These are phyloP conservation scores for Hyphodiscus hymeniophilus DNA, from an alignment of 495 filamentous ascomycete species.

Conservation along the genomic window DNA sequence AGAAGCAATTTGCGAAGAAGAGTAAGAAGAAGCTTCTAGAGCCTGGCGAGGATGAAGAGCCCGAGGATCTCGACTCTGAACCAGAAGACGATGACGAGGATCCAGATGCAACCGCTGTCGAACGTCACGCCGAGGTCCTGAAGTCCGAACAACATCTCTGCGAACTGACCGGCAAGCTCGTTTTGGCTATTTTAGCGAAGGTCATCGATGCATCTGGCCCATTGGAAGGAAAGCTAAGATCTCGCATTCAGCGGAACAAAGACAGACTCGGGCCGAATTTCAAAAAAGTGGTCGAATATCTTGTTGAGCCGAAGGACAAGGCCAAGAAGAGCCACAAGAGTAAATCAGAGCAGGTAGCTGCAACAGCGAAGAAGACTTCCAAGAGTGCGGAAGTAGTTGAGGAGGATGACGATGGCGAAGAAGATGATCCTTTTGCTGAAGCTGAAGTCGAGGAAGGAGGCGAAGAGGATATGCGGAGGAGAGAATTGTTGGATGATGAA, in stretches of 20 bases:
- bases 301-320: conserved; percentile 54
- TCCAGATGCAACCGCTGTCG: conserved; percentile 41
- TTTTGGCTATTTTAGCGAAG: conserved; percentile 66
- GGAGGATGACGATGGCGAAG: conserved; percentile 40
- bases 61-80: conserved; percentile 48
- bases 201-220: conserved; percentile 56
- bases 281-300: conserved; percentile 63
- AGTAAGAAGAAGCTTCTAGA: conserved; percentile 55
- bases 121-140: conserved; percentile 51
- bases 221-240: conserved; percentile 50
- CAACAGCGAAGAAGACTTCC: conserved; percentile 30
- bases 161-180: conserved; percentile 72
- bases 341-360: conserved; percentile 26
- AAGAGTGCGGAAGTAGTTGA: conserved; percentile 38
- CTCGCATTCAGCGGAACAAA: conserved; percentile 60
- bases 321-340: conserved; percentile 41
- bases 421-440: conserved; percentile 43
- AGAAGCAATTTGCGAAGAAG: conserved; percentile 67
- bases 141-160: conserved; percentile 77
- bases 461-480: conserved; percentile 52
- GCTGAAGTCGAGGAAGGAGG: conserved; percentile 41
- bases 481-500: conserved; percentile 50
- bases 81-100: conserved; percentile 55
- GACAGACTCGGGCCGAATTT: conserved; percentile 62
- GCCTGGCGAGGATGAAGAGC: conserved; percentile 59